A percentile compares a stretch with the other conserved stretches of the same genome.
These are phyloP conservation scores for Sporothrix globosa DNA, from an alignment of 2,329 filamentous ascomycete species.

Conservation along the genomic window DNA sequence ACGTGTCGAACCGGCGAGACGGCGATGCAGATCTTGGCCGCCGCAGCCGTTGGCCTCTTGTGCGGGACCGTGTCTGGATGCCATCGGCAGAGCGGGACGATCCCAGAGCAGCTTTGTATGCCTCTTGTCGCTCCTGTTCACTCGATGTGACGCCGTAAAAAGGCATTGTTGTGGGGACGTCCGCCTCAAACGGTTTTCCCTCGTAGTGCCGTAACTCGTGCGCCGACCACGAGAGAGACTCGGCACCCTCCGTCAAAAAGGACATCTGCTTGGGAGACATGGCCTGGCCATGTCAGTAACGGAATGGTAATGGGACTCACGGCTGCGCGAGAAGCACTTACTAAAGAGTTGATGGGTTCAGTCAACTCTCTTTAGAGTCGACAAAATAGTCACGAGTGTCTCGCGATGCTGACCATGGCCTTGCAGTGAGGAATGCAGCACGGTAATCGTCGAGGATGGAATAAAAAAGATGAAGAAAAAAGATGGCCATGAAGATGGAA, in stretches of 20 bases:
- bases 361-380: neutral
- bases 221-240: slow-evolving; percentile 22
- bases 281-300: neutral
- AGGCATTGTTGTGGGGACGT: slow-evolving; percentile 16
- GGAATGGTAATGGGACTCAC: neutral
- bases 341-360: no score
- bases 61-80: neutral
- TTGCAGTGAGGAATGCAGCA: neutral
- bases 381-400: neutral
- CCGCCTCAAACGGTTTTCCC: slow-evolving; percentile 24
- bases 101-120: neutral
- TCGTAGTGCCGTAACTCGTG: slow-evolving; percentile 25
- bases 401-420: neutral
- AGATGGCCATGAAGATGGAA: neutral
- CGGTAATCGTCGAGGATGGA: neutral
- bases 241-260: slow-evolving; percentile 18
- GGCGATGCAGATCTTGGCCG: slow-evolving; percentile 23
- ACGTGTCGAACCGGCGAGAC: neutral
- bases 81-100: neutral
- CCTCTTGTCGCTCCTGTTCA: slow-evolving; percentile 7
- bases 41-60: neutral
- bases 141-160: slow-evolving; percentile 25
- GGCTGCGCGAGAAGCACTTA: neutral
- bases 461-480: neutral
- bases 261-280: slow-evolving; percentile 30